Evolutionary conservation across 495 filamentous ascomycete species (phyloP).

Genomic region (Cercophora newfieldiana): DNA sequence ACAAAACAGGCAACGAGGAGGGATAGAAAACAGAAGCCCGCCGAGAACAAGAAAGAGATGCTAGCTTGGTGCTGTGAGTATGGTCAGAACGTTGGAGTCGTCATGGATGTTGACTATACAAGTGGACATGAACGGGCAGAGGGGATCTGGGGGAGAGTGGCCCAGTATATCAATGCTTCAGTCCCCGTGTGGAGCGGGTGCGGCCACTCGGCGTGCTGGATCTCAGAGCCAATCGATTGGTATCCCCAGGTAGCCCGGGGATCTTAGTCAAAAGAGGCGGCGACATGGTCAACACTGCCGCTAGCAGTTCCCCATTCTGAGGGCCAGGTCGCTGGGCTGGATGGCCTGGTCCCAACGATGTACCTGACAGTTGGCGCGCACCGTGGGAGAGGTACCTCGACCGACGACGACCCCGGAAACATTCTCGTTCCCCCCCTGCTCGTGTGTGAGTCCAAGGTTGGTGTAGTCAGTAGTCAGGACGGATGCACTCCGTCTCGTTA

Average conservation of each 20-base stretch:
- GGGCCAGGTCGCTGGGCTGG: background rate
- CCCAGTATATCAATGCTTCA: conserved; percentile 28
- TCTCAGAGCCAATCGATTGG: conserved; percentile 31
- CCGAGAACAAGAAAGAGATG: background rate
- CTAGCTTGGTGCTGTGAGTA: background rate
- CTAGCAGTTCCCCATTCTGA: background rate
- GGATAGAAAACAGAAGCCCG: background rate
- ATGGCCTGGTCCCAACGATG: background rate
- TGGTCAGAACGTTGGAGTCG: conserved; percentile 12
- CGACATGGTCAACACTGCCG: conserved; percentile 13
- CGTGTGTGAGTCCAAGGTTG: background rate
- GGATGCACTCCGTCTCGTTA: too few species aligned
- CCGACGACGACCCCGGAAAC: background rate
- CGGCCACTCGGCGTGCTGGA: conserved; percentile 18
- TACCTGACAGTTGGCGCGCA: conserved; percentile 8
- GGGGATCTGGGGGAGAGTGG: conserved; percentile 19
- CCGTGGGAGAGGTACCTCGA: conserved; percentile 10
- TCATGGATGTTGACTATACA: conserved; percentile 14
- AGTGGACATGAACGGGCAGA: conserved; percentile 13
- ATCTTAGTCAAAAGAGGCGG: conserved; percentile 31
- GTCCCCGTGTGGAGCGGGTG: conserved; percentile 13
- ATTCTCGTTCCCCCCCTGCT: background rate
- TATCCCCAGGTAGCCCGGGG: conserved; percentile 20
- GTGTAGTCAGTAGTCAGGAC: too few species aligned
- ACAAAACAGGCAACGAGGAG: background rate